Evolutionary conservation across 2,329 filamentous ascomycete genomes (phyloP).

Genomic region (Exophiala sp.): DNA sequence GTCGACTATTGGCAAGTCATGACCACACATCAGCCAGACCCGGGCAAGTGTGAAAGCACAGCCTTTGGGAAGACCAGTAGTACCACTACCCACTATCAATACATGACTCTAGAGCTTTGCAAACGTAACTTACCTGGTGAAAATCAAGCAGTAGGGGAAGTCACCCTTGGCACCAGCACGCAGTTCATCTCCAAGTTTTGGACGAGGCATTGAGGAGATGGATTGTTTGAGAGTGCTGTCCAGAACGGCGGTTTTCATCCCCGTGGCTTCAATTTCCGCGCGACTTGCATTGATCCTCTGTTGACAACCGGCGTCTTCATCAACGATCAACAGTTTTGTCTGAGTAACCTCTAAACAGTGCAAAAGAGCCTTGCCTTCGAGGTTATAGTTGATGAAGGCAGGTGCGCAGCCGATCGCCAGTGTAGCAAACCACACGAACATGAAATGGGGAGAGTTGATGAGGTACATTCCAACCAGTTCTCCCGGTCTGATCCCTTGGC

Average conservation of each 20-base stretch:
- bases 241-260: constrained; percentile 59
- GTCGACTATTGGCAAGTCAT: constrained; percentile 16
- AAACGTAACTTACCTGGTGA: constrained; percentile 54
- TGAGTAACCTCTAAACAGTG: constrained; percentile 62
- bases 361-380: constrained; percentile 60
- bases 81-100: constrained; percentile 48
- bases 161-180: constrained; percentile 50
- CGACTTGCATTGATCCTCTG: constrained; percentile 54
- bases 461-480: constrained; percentile 66
- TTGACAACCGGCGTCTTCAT: constrained; percentile 53
- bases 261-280: constrained; percentile 44
- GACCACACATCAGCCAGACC: constrained; percentile 37
- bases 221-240: constrained; percentile 47
- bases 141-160: constrained; percentile 64
- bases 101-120: neutral
- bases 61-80: constrained; percentile 72
- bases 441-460: constrained; percentile 64
- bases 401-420: constrained; percentile 66
- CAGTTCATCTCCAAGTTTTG: constrained; percentile 54
- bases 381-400: constrained; percentile 64
- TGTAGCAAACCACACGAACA: constrained; percentile 63
- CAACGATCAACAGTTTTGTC: constrained; percentile 57
- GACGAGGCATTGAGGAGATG: constrained; percentile 47
- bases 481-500: constrained; percentile 55
- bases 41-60: constrained; percentile 57